phyloP scores from a whole-genome alignment of 345 rosid species.

The Hibiscus syriacus region DNA sequence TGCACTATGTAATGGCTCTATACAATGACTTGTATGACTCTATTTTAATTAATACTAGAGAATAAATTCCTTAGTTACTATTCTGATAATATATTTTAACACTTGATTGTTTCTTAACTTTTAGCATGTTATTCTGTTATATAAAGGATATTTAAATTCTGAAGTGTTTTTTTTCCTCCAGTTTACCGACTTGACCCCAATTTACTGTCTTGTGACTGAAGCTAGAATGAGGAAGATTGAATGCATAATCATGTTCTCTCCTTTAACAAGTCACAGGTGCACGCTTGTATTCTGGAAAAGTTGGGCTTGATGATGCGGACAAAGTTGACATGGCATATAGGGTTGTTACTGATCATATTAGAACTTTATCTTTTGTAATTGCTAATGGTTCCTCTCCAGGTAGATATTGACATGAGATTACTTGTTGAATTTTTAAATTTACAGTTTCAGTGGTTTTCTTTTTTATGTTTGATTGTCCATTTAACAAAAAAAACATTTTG shows the following conservation, averaged over 20 bases:
- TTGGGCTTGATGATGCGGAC: constrained; percentile 74
- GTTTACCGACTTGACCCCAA: neutral
- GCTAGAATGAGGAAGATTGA: neutral
- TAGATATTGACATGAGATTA: constrained; percentile 14
- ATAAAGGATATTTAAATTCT: neutral
- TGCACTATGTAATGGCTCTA: neutral
- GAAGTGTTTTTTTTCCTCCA: neutral
- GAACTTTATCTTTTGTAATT: constrained; percentile 94
- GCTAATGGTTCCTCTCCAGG: constrained; percentile 99
- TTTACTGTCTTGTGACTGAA: neutral
- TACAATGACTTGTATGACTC: neutral
- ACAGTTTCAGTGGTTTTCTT: neutral
- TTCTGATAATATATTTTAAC: neutral
- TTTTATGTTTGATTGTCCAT: neutral
- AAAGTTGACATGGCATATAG: constrained; percentile 93
- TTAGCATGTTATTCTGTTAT: neutral
- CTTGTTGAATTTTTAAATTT: neutral
- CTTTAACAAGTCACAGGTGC: constrained; percentile 68
- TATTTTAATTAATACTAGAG: neutral
- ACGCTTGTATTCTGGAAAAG: constrained; percentile 82
- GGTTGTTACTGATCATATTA: constrained; percentile 94
- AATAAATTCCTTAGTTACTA: neutral
- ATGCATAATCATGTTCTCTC: neutral
- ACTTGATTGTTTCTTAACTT: neutral
- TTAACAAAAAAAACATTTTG: neutral